Evolutionary conservation across 2,329 filamentous ascomycete genomes (phyloP).

Genomic region (Amauroascus niger): DNA sequence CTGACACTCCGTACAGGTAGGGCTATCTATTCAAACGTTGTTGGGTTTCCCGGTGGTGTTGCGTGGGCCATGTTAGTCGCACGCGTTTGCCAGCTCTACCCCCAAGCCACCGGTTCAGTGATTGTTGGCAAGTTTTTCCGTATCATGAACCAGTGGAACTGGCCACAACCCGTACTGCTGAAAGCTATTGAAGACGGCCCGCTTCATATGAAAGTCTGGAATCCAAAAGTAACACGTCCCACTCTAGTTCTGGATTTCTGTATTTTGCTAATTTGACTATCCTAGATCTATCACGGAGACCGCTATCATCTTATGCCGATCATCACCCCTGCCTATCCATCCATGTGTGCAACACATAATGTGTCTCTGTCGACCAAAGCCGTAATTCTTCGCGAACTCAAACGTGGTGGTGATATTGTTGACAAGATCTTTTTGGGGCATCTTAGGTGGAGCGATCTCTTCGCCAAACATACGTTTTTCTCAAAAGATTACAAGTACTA

Average conservation of each 20-base stretch:
- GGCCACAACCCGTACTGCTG: conserved; percentile 86
- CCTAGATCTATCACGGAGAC: conserved; percentile 65
- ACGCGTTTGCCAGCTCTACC: conserved; percentile 90
- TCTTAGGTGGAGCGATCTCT: conserved; percentile 75
- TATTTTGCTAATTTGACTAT: neutral
- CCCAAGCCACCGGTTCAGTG: conserved; percentile 77
- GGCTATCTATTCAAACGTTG: conserved; percentile 90
- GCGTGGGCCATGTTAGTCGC: conserved; percentile 98
- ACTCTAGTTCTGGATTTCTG: neutral
- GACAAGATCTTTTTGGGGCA: conserved; percentile 70
- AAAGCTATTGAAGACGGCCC: conserved; percentile 78
- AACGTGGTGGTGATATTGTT: conserved; percentile 65
- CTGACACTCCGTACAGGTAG: conserved; percentile 43
- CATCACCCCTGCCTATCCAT: conserved; percentile 93
- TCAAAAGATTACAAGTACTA: conserved; percentile 92
- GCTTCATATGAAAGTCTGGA: conserved; percentile 81
- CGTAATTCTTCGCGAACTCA: conserved; percentile 73
- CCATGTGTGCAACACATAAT: conserved; percentile 96
- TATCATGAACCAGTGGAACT: conserved; percentile 82
- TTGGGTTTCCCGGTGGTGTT: conserved; percentile 92
- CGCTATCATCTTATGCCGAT: conserved; percentile 90
- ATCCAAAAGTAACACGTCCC: conserved; percentile 58
- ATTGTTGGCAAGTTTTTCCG: conserved; percentile 91
- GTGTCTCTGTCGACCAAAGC: conserved; percentile 76
- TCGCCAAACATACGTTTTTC: conserved; percentile 87